A percentile compares a stretch with the other conserved stretches of the same genome.
phyloP scores from a whole-genome alignment of 192 early-diverging fungal genomes.

The Funneliformis mosseae region DNA sequence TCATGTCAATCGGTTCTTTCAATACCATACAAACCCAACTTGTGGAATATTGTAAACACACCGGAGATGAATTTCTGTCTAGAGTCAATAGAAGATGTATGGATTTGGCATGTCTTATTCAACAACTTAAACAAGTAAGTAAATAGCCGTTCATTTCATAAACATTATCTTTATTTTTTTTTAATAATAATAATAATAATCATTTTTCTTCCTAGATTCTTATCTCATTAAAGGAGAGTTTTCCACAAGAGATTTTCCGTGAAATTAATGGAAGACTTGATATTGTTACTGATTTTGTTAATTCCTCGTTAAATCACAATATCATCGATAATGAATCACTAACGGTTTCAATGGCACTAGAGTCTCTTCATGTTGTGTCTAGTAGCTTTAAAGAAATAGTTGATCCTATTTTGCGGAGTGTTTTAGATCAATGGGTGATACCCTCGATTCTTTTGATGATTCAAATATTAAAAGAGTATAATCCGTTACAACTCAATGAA shows the following conservation, averaged over 20 bases:
- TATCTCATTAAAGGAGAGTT: not conserved
- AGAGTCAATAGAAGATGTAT: not conserved
- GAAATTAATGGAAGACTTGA: not conserved
- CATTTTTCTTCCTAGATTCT: not conserved
- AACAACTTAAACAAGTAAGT: slow-evolving; percentile 21
- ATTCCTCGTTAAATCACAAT: not conserved
- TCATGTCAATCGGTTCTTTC: slow-evolving; percentile 37
- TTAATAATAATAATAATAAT: not conserved
- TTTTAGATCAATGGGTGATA: slow-evolving; percentile 9
- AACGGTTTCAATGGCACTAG: not conserved
- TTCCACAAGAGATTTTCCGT: not conserved
- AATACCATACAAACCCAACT: slow-evolving; percentile 26
- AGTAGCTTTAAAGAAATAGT: not conserved
- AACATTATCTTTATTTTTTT: no score
- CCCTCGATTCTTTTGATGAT: slow-evolving; percentile 27
- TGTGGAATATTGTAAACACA: slow-evolving; percentile 24
- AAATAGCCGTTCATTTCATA: not conserved
- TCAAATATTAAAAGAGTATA: slow-evolving; percentile 11
- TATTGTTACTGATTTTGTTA: not conserved
- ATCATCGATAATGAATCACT: not conserved
- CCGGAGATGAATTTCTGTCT: not conserved
- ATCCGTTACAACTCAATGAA: not conserved
- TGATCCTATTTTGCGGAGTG: not conserved
- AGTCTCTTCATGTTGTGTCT: not conserved
- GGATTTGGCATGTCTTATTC: slow-evolving; percentile 3